Evolutionary conservation across 176 grass and related monocot genomes (phyloP), one percentile per base, ranked within the genome.

Genomic region (Oryza rufipogon): DNA sequence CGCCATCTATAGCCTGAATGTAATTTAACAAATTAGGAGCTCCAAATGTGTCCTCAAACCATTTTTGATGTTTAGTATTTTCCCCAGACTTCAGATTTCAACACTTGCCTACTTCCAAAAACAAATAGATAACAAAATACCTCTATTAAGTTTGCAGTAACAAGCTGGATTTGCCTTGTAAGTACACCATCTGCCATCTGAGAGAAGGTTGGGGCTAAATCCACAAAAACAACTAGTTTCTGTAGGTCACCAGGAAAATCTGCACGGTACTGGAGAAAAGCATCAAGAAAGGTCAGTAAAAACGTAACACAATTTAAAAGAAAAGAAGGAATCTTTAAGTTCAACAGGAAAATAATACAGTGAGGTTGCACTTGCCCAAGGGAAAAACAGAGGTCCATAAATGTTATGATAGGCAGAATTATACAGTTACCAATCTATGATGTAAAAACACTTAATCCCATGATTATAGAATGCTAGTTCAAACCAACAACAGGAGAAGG

Each of bases 261-360:
- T 91, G 87, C 86, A 90, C 91, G 93, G 63, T 98, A 94, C 96
- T 98, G 91, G 68, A 92, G 20, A 87, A 87, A 88, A 85, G 20
- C 76, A 91, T 77, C 74, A 46, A 79, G 60, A 77, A 84, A 73
- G 71, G 83, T 89, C 38, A 81, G 66, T 68, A 77, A 9, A 23
- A 66, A 45, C 20, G 28, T n/a, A 71, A 70, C 66, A 36, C 36
- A 48, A 48, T 36, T 77, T 67, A 66, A 64, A 36, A 78, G 71
- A 66, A 64, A 36, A 78, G 71, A 71, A 30, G 67, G 20, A 82
- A 58, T 38, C 36, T 38, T 38, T 38, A 5, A 38, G 36, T 38
- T 38, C 36, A 44, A 58, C 33, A 79, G 22, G 70, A 61, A 1
- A 17, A 44, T 3, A 34, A 54, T 42, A 71, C 73, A 54, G 75